These are phyloP conservation scores for Lonicera japonica DNA, from an alignment of 129 eudicot species.

Conservation along the genomic window DNA sequence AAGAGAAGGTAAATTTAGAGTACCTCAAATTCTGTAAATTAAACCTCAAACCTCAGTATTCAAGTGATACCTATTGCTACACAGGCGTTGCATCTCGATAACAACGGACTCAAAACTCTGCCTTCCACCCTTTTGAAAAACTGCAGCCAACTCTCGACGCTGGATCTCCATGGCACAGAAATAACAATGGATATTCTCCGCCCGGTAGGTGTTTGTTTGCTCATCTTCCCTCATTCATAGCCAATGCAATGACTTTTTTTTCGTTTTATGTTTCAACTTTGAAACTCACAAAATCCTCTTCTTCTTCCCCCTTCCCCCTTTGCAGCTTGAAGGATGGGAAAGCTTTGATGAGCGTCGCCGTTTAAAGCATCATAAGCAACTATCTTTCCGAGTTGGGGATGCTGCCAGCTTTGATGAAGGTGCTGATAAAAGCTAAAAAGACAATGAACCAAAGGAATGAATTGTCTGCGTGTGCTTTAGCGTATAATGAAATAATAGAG, in stretches of 20 bases:
- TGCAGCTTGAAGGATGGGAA: conserved; percentile 94
- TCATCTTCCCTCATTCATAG: neutral
- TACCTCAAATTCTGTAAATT: too few relatives aligned
- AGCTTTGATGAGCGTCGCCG: conserved; percentile 78
- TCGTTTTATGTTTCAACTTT: conserved; percentile 1
- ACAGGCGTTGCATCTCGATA: conserved; percentile 75
- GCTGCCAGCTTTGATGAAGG: conserved; percentile 88
- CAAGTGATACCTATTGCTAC: neutral
- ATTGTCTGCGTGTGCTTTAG: too few relatives aligned
- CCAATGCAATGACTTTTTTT: neutral
- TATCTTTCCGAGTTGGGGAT: conserved; percentile 73
- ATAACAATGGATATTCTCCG: conserved; percentile 86
- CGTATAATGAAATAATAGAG: neutral
- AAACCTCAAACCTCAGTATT: too few relatives aligned
- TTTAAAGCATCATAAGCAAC: conserved; percentile 77
- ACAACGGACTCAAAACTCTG: conserved; percentile 73
- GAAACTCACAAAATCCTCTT: neutral
- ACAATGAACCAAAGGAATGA: neutral
- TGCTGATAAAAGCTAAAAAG: conserved; percentile 76
- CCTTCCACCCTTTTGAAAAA: conserved; percentile 54
- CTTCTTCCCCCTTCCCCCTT: neutral
- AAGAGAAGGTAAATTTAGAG: too few relatives aligned
- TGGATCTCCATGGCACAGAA: conserved; percentile 90
- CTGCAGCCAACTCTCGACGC: conserved; percentile 65
- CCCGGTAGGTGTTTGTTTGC: conserved; percentile 27